Conservation (phyloP, 768 basidiomycete genomes). For the Harrya chromipes region DNA sequence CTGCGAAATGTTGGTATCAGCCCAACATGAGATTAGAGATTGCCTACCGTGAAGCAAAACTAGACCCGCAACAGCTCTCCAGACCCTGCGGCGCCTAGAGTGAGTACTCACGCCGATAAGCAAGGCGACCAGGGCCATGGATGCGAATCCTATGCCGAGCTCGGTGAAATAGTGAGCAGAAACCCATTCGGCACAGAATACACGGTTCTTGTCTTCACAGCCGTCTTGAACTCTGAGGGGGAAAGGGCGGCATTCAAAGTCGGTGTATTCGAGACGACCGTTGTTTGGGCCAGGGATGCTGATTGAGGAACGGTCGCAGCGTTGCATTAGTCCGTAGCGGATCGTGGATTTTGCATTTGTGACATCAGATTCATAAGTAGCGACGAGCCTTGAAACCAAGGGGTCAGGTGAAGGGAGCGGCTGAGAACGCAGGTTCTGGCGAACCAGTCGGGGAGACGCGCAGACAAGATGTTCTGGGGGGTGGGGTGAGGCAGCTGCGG, state of each 20-base stretch:
- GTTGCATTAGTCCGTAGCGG: constrained; percentile 56
- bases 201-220: constrained; percentile 50
- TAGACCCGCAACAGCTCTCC: constrained; percentile 69
- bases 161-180: constrained; percentile 68
- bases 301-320: constrained; percentile 53
- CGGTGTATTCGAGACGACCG: constrained; percentile 47
- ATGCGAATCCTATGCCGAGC: constrained; percentile 61
- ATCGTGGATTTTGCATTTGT: constrained; percentile 46
- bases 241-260: constrained; percentile 63
- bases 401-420: constrained; percentile 20
- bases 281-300: constrained; percentile 44
- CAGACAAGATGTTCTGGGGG: constrained; percentile 54
- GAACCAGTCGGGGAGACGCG: constrained; percentile 63
- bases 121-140: constrained; percentile 53
- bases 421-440: constrained; percentile 24
- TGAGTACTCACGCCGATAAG: constrained; percentile 69
- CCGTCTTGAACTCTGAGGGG: constrained; percentile 49
- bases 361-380: constrained; percentile 36
- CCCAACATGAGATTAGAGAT: background rate
- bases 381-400: constrained; percentile 39
- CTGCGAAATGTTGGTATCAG: constrained; percentile 29
- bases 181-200: constrained; percentile 66
- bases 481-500: background rate
- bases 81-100: constrained; percentile 70
- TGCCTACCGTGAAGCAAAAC: constrained; percentile 55